A percentile compares a stretch with the other conserved stretches of the same genome.
These are phyloP conservation scores for Leishmania tropica DNA, from an alignment of 208 protist genomes.

Conservation along the genomic window DNA sequence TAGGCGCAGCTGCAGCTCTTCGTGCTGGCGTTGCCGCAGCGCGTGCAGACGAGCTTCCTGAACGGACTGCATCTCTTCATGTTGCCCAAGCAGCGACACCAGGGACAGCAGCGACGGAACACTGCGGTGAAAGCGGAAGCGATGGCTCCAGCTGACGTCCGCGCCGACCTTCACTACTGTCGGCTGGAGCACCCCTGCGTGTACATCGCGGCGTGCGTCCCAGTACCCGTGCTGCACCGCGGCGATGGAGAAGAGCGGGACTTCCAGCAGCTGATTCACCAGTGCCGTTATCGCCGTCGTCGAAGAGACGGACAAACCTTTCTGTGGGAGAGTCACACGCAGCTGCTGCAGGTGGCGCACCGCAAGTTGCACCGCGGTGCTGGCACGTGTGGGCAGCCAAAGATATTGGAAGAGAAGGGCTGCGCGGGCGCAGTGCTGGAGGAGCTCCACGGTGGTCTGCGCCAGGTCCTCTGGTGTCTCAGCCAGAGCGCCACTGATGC, in stretches of 20 bases:
- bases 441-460: slow-evolving; percentile 14
- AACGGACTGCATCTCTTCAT: slow-evolving; percentile 52
- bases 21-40: slow-evolving; percentile 24
- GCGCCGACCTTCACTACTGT: slow-evolving; percentile 60
- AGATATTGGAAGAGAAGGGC: slow-evolving; percentile 27
- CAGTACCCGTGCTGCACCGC: slow-evolving; percentile 60
- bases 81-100: slow-evolving; percentile 50
- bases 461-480: background rate
- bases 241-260: slow-evolving; percentile 48
- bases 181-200: slow-evolving; percentile 60
- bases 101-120: slow-evolving; percentile 61
- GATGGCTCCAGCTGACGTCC: slow-evolving; percentile 37
- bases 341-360: slow-evolving; percentile 22
- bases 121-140: slow-evolving; percentile 48
- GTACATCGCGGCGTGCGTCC: slow-evolving; percentile 70
- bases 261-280: slow-evolving; percentile 43
- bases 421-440: slow-evolving; percentile 25
- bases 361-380: slow-evolving; percentile 19
- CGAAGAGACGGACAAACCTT: slow-evolving; percentile 1
- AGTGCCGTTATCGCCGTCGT: background rate
- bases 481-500: background rate
- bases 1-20: slow-evolving; percentile 40
- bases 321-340: background rate
- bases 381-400: slow-evolving; percentile 22
- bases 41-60: slow-evolving; percentile 22